A percentile compares a stretch with the other conserved stretches of the same genome.
Evolutionary conservation across 2,329 filamentous ascomycete genomes (phyloP).

Genomic region (Alternaria alternata): DNA sequence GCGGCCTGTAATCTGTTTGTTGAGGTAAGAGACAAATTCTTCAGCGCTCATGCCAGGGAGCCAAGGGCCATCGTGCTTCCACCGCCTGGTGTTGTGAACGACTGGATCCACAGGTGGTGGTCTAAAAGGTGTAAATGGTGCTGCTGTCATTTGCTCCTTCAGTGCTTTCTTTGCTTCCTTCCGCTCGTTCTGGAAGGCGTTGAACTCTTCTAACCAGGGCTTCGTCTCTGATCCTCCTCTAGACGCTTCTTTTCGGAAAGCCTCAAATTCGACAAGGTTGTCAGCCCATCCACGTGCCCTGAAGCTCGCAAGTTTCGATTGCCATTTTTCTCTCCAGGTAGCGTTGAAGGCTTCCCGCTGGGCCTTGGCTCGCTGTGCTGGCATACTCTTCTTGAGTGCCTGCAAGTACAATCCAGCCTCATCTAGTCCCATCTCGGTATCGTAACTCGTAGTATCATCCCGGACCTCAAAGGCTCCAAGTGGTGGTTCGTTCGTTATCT

Average conservation of each 20-base stretch:
- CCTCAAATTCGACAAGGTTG: constrained; percentile 1
- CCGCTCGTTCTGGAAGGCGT: constrained; percentile 8
- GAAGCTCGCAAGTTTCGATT: constrained; percentile 12
- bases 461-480: constrained; percentile 43
- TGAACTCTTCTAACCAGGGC: constrained; percentile 11
- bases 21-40: constrained; percentile 63
- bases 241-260: constrained; percentile 4
- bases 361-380: constrained; percentile 9
- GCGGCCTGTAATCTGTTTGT: constrained; percentile 52
- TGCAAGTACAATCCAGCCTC: constrained; percentile 36
- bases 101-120: constrained; percentile 30
- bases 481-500: constrained; percentile 26
- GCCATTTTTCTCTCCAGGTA: constrained; percentile 17
- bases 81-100: constrained; percentile 52
- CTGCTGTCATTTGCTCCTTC: constrained; percentile 5
- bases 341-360: constrained; percentile 10
- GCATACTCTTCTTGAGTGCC: constrained; percentile 33
- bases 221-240: background rate
- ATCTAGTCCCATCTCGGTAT: constrained; percentile 35
- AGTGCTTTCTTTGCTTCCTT: constrained; percentile 17
- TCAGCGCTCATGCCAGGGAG: constrained; percentile 63
- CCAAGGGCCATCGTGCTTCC: constrained; percentile 68
- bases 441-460: constrained; percentile 46
- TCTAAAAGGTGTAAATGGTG: constrained; percentile 29
- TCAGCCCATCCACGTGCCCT: constrained; percentile 4